phyloP scores from a whole-genome alignment of 805 yeast species.

The Saturnispora gosingensis region DNA sequence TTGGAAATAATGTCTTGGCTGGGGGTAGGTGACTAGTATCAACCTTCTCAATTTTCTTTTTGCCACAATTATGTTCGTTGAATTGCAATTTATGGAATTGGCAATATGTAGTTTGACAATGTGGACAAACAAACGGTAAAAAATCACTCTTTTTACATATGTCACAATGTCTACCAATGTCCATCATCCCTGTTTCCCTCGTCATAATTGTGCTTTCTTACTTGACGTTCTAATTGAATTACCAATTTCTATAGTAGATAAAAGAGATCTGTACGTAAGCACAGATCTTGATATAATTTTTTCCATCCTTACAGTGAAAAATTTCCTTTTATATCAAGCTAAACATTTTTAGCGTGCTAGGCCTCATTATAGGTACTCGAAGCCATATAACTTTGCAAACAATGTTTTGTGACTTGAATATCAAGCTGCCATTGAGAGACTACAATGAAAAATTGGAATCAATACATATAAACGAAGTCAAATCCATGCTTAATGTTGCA shows the following conservation, averaged over 20 bases:
- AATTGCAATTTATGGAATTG: conserved; percentile 37
- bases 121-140: conserved; percentile 44
- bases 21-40: conserved; percentile 25
- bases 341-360: not conserved
- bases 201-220: conserved; percentile 7
- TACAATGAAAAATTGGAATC: conserved; percentile 35
- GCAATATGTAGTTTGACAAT: conserved; percentile 36
- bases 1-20: conserved; percentile 43
- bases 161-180: conserved; percentile 50
- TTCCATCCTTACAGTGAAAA: not conserved
- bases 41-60: conserved; percentile 6
- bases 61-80: conserved; percentile 23
- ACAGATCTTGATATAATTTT: not conserved
- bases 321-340: not conserved
- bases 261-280: not conserved
- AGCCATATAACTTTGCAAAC: not conserved
- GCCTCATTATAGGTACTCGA: not conserved
- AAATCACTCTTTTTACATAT: conserved; percentile 48
- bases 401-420: conserved; percentile 59
- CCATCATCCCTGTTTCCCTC: conserved; percentile 33
- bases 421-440: conserved; percentile 57
- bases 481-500: conserved; percentile 42
- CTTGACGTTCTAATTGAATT: not conserved
- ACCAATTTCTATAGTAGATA: not conserved
- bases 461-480: conserved; percentile 35